Conservation (phyloP, 108 stramenopile species). For the Cylindrotheca fusiformis region DNA sequence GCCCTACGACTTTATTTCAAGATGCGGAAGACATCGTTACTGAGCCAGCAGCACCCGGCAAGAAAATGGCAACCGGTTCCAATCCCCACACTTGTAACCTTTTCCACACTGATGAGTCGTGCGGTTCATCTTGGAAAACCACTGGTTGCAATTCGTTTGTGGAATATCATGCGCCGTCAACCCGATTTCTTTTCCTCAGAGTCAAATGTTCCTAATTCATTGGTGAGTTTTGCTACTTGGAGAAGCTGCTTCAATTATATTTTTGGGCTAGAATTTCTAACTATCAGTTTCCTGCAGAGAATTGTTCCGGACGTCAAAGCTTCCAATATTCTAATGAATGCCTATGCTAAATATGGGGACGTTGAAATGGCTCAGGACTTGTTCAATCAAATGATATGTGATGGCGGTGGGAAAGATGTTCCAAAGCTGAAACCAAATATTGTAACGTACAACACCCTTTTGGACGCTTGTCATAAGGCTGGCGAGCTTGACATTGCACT, state of each 20-base stretch:
- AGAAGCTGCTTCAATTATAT: conserved; percentile 16
- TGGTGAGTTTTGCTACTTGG: not conserved
- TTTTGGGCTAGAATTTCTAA: too few species aligned
- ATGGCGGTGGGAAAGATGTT: conserved; percentile 41
- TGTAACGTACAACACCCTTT: conserved; percentile 82
- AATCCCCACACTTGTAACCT: conserved; percentile 78
- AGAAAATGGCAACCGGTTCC: conserved; percentile 32
- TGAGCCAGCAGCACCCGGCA: conserved; percentile 20
- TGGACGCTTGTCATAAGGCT: conserved; percentile 74
- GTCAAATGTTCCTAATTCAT: not conserved
- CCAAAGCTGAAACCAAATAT: conserved; percentile 60
- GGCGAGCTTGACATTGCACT: conserved; percentile 73
- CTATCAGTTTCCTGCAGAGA: not conserved
- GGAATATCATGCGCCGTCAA: conserved; percentile 66
- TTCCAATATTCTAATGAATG: conserved; percentile 88
- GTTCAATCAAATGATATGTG: conserved; percentile 55
- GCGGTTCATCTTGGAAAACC: conserved; percentile 75
- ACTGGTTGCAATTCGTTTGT: conserved; percentile 72
- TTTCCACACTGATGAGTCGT: conserved; percentile 86
- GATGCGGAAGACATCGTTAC: conserved; percentile 67
- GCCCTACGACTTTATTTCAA: conserved; percentile 77
- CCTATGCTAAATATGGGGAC: conserved; percentile 76
- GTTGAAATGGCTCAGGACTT: conserved; percentile 51
- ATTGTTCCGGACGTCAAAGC: conserved; percentile 78
- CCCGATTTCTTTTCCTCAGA: conserved; percentile 49